Percentiles rank a stretch among this genome's conserved stretches.
Conservation (phyloP, 1,139 yeast genomes). For the Hansenula lynferdii region DNA sequence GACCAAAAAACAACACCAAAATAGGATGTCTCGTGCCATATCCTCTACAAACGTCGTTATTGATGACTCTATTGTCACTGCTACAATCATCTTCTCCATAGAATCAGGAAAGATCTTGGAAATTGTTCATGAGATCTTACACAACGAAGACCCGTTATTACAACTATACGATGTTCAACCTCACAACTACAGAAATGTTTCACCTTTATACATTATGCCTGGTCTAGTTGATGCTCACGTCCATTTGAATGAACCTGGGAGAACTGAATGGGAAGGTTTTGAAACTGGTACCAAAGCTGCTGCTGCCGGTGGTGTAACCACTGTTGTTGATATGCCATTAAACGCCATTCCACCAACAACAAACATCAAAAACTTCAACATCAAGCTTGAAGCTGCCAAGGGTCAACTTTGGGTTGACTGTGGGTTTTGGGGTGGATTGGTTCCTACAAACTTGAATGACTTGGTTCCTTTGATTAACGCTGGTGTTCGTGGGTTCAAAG, state of each 20-base stretch:
- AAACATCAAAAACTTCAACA: conserved; percentile 66
- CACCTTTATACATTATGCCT: conserved; percentile 71
- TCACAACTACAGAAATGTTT: conserved; percentile 45
- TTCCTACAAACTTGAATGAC: conserved; percentile 70
- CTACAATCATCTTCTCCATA: conserved; percentile 61
- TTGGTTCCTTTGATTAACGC: conserved; percentile 69
- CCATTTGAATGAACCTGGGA: conserved; percentile 89
- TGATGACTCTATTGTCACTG: conserved; percentile 46
- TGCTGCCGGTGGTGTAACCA: conserved; percentile 93
- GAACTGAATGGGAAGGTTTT: conserved; percentile 96
- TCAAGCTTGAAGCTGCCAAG: conserved; percentile 71
- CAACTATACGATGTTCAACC: conserved; percentile 37
- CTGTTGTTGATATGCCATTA: conserved; percentile 93
- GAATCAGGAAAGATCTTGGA: conserved; percentile 63
- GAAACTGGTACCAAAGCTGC: conserved; percentile 92
- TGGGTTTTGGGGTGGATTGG: conserved; percentile 94
- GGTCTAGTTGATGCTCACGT: conserved; percentile 94
- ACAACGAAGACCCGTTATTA: conserved; percentile 35
- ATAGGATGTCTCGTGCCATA: conserved; percentile 40
- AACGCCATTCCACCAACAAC: conserved; percentile 97
- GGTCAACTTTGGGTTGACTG: conserved; percentile 90
- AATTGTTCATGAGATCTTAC: conserved; percentile 35
- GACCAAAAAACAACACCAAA: too few species aligned
- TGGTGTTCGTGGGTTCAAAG: conserved; percentile 92
- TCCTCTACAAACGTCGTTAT: conserved; percentile 63